phyloP scores from a whole-genome alignment of 78 protist genomes.

The Pelomyxa schiedti region DNA sequence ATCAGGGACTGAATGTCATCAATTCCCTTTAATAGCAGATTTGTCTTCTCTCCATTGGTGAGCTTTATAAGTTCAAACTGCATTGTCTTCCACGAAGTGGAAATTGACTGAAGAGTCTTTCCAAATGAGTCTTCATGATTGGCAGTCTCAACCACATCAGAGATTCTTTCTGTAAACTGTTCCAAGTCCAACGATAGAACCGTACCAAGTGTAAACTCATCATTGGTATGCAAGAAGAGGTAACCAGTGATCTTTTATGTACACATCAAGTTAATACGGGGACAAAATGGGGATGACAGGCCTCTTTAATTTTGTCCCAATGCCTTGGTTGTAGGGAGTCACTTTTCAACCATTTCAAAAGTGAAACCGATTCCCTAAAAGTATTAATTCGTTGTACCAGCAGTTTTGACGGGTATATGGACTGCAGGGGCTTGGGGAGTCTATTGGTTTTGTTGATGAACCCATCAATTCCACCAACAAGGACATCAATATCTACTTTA shows the following conservation, averaged over 20 bases:
- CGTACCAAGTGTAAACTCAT: conserved; percentile 39
- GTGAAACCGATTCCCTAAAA: conserved; percentile 60
- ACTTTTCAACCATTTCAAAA: conserved; percentile 50
- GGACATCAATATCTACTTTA: conserved; percentile 41
- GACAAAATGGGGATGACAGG: too few relatives aligned
- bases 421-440: conserved; percentile 5
- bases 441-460: not conserved
- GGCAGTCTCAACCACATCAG: conserved; percentile 50
- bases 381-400: conserved; percentile 18
- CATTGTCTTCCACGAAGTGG: conserved; percentile 44
- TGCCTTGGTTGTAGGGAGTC: conserved; percentile 78
- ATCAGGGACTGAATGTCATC: conserved; percentile 52
- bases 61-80: conserved; percentile 33
- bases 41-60: conserved; percentile 32
- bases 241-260: conserved; percentile 47
- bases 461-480: conserved; percentile 29
- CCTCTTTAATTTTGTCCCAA: conserved; percentile 62
- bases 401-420: not conserved
- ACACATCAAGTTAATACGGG: too few relatives aligned
- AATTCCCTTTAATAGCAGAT: conserved; percentile 28
- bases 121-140: conserved; percentile 65
- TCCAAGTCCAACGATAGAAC: conserved; percentile 61
- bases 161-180: conserved; percentile 35
- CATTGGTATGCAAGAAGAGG: conserved; percentile 16
- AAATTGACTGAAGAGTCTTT: conserved; percentile 28